A percentile compares a stretch with the other conserved stretches of the same genome.
phyloP scores from a whole-genome alignment of 345 rosid species.

The Salix purpurea region DNA sequence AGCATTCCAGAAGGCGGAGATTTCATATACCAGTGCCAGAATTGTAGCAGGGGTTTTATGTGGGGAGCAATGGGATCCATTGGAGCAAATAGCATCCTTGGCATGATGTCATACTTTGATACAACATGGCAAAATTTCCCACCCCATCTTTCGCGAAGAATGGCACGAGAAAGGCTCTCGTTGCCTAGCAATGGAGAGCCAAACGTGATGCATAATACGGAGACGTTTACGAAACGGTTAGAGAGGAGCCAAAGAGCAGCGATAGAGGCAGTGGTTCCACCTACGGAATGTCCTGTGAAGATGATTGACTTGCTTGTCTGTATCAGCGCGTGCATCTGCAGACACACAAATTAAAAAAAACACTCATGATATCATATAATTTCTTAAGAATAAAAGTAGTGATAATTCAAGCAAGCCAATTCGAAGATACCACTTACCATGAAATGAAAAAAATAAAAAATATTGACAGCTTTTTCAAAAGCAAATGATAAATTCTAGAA shows the following conservation, averaged over 20 bases:
- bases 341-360: neutral
- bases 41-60: slow-evolving; percentile 21
- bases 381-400: neutral
- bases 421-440: too few species aligned
- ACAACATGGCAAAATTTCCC: slow-evolving; percentile 72
- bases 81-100: slow-evolving; percentile 46
- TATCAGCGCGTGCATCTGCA: slow-evolving; percentile 38
- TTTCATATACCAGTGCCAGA: slow-evolving; percentile 32
- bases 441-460: too few species aligned
- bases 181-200: slow-evolving; percentile 83
- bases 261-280: slow-evolving; percentile 73
- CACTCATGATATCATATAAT: neutral
- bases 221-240: slow-evolving; percentile 16
- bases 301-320: slow-evolving; percentile 45
- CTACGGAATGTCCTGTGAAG: slow-evolving; percentile 76
- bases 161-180: slow-evolving; percentile 47
- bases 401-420: too few species aligned
- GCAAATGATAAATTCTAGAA: neutral
- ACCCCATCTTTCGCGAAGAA: slow-evolving; percentile 53
- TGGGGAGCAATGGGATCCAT: slow-evolving; percentile 17
- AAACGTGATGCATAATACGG: slow-evolving; percentile 66
- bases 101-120: slow-evolving; percentile 50
- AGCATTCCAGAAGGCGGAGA: slow-evolving; percentile 2
- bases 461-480: neutral
- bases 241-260: slow-evolving; percentile 77